Base-by-base conservation (phyloP, 176 grass and related monocot species). In the Typha latifolia region DNA sequence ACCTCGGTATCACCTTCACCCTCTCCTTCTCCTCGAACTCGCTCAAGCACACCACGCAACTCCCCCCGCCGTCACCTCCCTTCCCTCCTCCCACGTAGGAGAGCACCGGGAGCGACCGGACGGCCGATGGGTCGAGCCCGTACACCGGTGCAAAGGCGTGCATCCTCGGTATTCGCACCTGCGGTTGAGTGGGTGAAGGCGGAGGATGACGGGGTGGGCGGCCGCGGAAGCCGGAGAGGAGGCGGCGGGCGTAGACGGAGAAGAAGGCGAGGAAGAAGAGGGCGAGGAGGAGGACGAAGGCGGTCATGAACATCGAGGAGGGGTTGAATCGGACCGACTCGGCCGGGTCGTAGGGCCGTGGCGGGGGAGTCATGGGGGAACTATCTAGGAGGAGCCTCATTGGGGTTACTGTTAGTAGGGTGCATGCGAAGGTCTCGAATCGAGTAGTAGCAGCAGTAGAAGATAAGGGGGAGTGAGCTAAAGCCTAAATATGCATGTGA, bases 1-100 rank as follows among this genome's bases (percentile, higher is more conserved):
- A 87, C 67, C 47, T 51, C 12, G 88, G 84, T 71, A 87, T 81
- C 67, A 84, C 74, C 1, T 84, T 79, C 52, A 90, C 67, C 82
- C 74, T 77, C 31, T 90, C 76, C 1, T 71, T 61, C n/a, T 51
- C 32, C 62, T 29, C 48, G 77, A 84, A 80, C 13, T 90, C 87
- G 29, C 73, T 83, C 3, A 90, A 82, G 79, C 87, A 86, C 66
- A 80, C 83, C 12, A 80, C 81, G 61, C 84, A 91, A 68, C 74
- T 68, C 20, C 50, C 7, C 20, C 7, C 14, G 0, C 51, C 3
- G 13, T 14, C n/a, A 14, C 56, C 22, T 12, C 37, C 14, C 65
- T 68, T 69, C 12, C 31, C 69, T 34, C 79, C 77, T 37, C 77
- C 67, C 34, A 37, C 34, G 34, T 37, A 37, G 34, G 34, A 37